A percentile compares a stretch with the other conserved stretches of the same genome.
Evolutionary conservation across 257 asterid genomes (phyloP).

Genomic region (Gentiana dahurica): DNA sequence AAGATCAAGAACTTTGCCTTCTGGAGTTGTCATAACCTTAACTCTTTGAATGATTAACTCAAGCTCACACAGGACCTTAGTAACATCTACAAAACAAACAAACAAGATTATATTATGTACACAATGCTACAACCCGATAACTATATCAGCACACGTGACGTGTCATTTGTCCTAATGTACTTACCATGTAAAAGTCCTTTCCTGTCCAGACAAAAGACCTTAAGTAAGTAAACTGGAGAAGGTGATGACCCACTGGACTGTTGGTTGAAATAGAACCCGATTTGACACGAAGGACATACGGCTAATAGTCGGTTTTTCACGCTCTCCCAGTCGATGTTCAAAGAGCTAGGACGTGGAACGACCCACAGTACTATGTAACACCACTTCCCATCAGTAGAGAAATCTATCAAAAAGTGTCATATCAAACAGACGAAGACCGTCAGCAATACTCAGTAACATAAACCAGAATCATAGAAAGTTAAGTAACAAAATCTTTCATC

Average conservation of each 20-base stretch:
- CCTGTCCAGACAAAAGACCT: constrained; percentile 33
- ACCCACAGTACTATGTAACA: constrained; percentile 47
- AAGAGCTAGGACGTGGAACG: constrained; percentile 31
- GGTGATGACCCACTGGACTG: constrained; percentile 21
- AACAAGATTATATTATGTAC: neutral
- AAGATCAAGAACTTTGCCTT: constrained; percentile 42
- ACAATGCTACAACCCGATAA: neutral
- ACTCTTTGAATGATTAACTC: constrained; percentile 41
- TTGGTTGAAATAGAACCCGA: constrained; percentile 20
- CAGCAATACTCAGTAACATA: too few relatives aligned
- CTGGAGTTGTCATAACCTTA: constrained; percentile 49
- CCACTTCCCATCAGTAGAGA: constrained; percentile 53
- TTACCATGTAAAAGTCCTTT: constrained; percentile 47
- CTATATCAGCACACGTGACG: too few relatives aligned
- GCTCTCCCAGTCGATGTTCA: constrained; percentile 35
- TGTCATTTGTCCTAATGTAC: neutral
- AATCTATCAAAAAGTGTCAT: constrained; percentile 20
- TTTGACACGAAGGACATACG: constrained; percentile 34
- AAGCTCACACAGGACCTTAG: constrained; percentile 36
- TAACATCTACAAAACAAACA: constrained; percentile 26
- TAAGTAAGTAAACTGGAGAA: constrained; percentile 27
- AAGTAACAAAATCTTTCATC: too few relatives aligned
- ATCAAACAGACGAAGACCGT: too few relatives aligned
- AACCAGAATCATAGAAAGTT: too few relatives aligned
- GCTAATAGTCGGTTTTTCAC: constrained; percentile 32